phyloP scores from a whole-genome alignment of 164 flowering plant genomes.

The Magnolia sinica region DNA sequence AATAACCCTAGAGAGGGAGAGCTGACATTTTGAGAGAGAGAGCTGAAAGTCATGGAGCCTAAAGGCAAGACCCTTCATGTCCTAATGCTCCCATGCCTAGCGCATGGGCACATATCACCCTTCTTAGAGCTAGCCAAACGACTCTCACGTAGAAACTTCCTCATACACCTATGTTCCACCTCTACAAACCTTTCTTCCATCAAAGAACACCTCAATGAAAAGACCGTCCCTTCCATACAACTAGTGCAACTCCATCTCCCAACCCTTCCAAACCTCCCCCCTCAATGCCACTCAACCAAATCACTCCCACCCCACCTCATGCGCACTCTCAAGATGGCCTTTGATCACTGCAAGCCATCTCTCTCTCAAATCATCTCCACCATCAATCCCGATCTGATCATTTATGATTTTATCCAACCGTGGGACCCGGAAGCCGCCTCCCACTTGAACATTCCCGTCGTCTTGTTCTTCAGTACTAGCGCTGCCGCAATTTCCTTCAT shows the following conservation, averaged over 20 bases:
- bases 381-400: constrained; percentile 22
- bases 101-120: constrained; percentile 43
- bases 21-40: constrained; percentile 48
- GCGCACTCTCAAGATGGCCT: constrained; percentile 32
- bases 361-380: constrained; percentile 24
- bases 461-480: constrained; percentile 14
- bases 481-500: constrained; percentile 13
- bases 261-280: constrained; percentile 28
- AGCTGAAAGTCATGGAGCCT: constrained; percentile 56
- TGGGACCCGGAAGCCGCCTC: constrained; percentile 30
- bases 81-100: constrained; percentile 36
- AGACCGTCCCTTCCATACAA: constrained; percentile 1
- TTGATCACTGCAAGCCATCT: constrained; percentile 23
- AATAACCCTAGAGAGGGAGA: constrained; percentile 40
- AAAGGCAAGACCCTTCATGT: constrained; percentile 12
- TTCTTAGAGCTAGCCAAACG: constrained; percentile 39
- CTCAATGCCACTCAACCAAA: constrained; percentile 25
- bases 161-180: constrained; percentile 41
- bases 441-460: constrained; percentile 13
- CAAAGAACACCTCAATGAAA: constrained; percentile 9
- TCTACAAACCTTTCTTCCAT: constrained; percentile 34
- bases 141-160: constrained; percentile 23
- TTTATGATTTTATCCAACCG: constrained; percentile 30
- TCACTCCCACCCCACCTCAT: constrained; percentile 35
- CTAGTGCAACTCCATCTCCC: constrained; percentile 22